Conservation (phyloP, 2,329 filamentous ascomycete species). For the Hypoxylon sp. region DNA sequence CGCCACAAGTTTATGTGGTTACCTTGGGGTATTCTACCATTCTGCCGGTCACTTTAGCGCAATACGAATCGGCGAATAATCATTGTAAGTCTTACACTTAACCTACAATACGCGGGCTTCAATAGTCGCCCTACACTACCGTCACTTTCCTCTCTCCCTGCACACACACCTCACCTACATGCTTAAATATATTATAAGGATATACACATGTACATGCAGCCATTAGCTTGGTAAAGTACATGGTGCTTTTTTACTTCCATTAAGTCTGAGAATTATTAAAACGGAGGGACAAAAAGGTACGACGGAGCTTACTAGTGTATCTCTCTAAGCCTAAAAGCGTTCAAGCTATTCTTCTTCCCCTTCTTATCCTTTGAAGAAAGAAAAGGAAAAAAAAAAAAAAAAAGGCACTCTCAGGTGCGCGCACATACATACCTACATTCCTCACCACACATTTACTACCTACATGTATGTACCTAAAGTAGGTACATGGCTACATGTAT, state of each 20-base stretch:
- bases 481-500: background rate
- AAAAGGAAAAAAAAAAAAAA: too few species aligned
- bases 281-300: conserved; percentile 1
- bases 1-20: conserved; percentile 21
- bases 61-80: conserved; percentile 14
- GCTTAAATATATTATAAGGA: conserved; percentile 2
- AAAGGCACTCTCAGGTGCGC: background rate
- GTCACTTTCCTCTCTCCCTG: background rate
- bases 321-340: conserved; percentile 9
- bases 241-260: conserved; percentile 1
- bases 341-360: too few species aligned
- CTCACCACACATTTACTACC: background rate
- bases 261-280: conserved; percentile 1
- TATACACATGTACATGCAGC: conserved; percentile 14
- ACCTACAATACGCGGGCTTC: conserved; percentile 1
- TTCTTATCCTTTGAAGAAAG: too few species aligned
- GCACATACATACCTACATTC: background rate
- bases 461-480: too few species aligned
- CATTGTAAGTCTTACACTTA: conserved; percentile 31
- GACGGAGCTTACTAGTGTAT: conserved; percentile 3
- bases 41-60: conserved; percentile 11
- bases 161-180: background rate
- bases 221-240: background rate
- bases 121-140: too few species aligned
- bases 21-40: background rate